Conservation (phyloP, 257 asterid species). For the Haberlea rhodopensis region DNA sequence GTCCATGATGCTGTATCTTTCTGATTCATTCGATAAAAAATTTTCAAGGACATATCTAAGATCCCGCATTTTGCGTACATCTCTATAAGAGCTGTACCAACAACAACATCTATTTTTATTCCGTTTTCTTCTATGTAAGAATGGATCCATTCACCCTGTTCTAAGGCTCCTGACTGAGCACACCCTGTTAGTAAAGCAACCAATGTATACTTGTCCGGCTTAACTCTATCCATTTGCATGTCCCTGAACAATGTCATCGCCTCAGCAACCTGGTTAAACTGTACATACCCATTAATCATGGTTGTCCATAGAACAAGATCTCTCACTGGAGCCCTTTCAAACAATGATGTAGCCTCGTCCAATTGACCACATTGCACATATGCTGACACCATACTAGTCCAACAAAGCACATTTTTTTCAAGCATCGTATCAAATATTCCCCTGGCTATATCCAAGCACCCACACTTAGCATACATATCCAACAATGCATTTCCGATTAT, state of each 20-base stretch:
- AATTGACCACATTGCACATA: slow-evolving; percentile 34
- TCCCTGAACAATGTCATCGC: too few species aligned
- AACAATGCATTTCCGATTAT: slow-evolving; percentile 43
- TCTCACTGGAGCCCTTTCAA: slow-evolving; percentile 36
- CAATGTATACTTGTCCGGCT: slow-evolving; percentile 46
- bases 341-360: slow-evolving; percentile 42
- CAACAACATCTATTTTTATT: slow-evolving; percentile 31
- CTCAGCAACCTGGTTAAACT: slow-evolving; percentile 37
- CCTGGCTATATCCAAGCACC: slow-evolving; percentile 36
- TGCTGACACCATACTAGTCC: too few species aligned
- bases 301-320: slow-evolving; percentile 50
- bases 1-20: slow-evolving; percentile 46
- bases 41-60: slow-evolving; percentile 37
- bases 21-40: slow-evolving; percentile 32
- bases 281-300: slow-evolving; percentile 48
- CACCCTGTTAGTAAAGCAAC: slow-evolving; percentile 48
- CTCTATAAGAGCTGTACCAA: slow-evolving; percentile 48
- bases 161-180: slow-evolving; percentile 41
- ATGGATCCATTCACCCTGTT: too few species aligned
- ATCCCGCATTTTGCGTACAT: slow-evolving; percentile 51
- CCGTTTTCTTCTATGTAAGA: slow-evolving; percentile 31
- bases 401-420: slow-evolving; percentile 40
- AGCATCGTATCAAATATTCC: slow-evolving; percentile 38
- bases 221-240: slow-evolving; percentile 33
- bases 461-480: too few species aligned